Evolutionary conservation across 1,139 yeast genomes (phyloP), one percentile per base, ranked within the genome.

Genomic region (Zygosaccharomyces sapae): DNA sequence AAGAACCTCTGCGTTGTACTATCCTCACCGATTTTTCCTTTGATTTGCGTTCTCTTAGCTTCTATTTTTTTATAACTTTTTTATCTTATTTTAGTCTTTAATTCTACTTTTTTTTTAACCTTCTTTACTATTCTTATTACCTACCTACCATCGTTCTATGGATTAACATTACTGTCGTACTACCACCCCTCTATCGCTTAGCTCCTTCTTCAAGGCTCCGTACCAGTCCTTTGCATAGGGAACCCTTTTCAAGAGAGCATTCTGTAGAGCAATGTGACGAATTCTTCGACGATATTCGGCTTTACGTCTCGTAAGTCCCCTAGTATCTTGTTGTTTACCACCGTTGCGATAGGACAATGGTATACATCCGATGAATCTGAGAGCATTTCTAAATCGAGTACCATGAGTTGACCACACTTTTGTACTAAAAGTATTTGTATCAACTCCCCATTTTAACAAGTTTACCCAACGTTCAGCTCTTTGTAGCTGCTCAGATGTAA

Each of bases 141-240:
- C 22, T n/a, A n/a, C n/a, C n/a, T 20, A 20, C 22, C 22, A 20
- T 4, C 5, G 22, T 20, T 20, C 22, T 20, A 20, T 20, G 22
- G 22, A 3, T 20, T 20, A n/a, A n/a, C n/a, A n/a, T n/a, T n/a
- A n/a, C n/a, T n/a, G n/a, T n/a, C n/a, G n/a, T n/a, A n/a, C n/a
- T 9, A 48, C 30, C 18, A 54, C 43, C 7, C 38, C 40, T 44
- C 65, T 47, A 3, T 49, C 43, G n/a, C 40, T 40, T 8, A 61
- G 47, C 31, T 60, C 63, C 3, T 45, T 33, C 34, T 52, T 52
- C 33, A 61, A 46, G n/a, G 58, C 48, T 6, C 41, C 45, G 36
- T 58, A 57, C 50, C 56, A 52, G 31, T 58, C 55, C n/a, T 54
- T 46, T 3, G 55, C 55, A 45, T 61, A 62, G 3, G 57, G 54